These are phyloP conservation scores for Borealophlyctis nickersoniae DNA, from an alignment of 192 early-diverging fungal genomes.

Conservation along the genomic window DNA sequence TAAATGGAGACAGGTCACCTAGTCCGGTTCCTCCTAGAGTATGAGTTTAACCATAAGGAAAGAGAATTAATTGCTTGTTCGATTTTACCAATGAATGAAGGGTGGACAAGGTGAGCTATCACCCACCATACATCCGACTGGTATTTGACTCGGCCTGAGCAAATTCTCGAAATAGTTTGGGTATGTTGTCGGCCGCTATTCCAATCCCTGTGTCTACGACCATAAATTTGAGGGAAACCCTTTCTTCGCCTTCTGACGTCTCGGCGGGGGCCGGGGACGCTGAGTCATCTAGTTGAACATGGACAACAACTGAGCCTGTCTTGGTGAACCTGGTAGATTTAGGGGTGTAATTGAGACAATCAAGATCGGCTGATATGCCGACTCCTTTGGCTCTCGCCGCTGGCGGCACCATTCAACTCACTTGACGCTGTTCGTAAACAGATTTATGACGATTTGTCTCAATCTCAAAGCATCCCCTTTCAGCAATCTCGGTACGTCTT, in stretches of 20 bases:
- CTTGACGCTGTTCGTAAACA: conserved; percentile 82
- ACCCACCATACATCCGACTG: conserved; percentile 69
- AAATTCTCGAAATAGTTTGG: conserved; percentile 77
- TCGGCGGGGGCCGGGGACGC: too few species aligned
- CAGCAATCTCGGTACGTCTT: conserved; percentile 64
- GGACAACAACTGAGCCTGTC: conserved; percentile 18
- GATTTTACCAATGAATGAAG: too few species aligned
- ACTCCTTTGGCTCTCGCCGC: too few species aligned
- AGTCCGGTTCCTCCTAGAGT: too few species aligned
- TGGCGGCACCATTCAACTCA: too few species aligned
- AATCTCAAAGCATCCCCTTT: conserved; percentile 73
- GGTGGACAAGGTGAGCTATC: too few species aligned
- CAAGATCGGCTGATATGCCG: conserved; percentile 61
- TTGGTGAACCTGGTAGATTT: conserved; percentile 15
- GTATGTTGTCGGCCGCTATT: conserved; percentile 72
- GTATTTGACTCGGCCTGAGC: conserved; percentile 66
- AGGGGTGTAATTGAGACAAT: conserved; percentile 52
- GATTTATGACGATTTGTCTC: conserved; percentile 77
- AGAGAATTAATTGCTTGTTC: too few species aligned
- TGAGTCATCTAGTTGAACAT: conserved; percentile 1
- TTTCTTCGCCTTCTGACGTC: conserved; percentile 36
- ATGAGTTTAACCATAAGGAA: too few species aligned
- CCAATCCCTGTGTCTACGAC: conserved; percentile 84
- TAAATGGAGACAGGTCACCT: too few species aligned
- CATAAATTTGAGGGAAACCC: conserved; percentile 61